Evolutionary conservation across 2,329 filamentous ascomycete species (phyloP).

Genomic region (Colletotrichum echinochloae): DNA sequence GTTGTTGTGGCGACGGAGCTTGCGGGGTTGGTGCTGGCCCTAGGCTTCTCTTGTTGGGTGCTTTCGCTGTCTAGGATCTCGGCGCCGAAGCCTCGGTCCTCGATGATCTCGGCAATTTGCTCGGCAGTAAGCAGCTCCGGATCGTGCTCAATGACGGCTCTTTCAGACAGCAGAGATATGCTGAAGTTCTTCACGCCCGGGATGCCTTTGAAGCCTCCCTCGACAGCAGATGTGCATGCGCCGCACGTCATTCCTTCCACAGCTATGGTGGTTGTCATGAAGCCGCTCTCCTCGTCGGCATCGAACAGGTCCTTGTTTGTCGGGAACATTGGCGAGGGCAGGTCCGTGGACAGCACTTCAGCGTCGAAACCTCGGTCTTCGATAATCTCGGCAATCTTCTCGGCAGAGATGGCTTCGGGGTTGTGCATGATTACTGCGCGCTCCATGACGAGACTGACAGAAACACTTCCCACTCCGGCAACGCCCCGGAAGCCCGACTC

Average conservation of each 20-base stretch:
- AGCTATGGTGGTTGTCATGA: slow-evolving; percentile 79
- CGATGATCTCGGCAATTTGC: slow-evolving; percentile 69
- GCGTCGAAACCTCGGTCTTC: slow-evolving; percentile 95
- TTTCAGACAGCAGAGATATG: slow-evolving; percentile 85
- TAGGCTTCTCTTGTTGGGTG: slow-evolving; percentile 48
- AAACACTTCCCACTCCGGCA: slow-evolving; percentile 85
- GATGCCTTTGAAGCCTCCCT: slow-evolving; percentile 82
- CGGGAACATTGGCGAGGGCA: slow-evolving; percentile 65
- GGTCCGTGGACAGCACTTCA: slow-evolving; percentile 84
- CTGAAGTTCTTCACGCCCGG: slow-evolving; percentile 80
- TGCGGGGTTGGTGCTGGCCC: slow-evolving; percentile 46
- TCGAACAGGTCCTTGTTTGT: slow-evolving; percentile 50
- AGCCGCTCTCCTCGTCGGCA: slow-evolving; percentile 53
- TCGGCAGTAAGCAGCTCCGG: slow-evolving; percentile 63
- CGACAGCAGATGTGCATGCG: slow-evolving; percentile 87
- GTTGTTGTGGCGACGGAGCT: slow-evolving; percentile 77
- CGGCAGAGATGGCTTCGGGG: slow-evolving; percentile 77
- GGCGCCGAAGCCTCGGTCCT: slow-evolving; percentile 84
- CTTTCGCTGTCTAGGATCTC: slow-evolving; percentile 72
- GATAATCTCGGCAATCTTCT: slow-evolving; percentile 84
- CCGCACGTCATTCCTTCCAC: slow-evolving; percentile 93
- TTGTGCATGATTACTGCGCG: slow-evolving; percentile 95
- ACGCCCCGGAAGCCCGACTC: slow-evolving; percentile 90
- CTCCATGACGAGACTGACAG: slow-evolving; percentile 94
- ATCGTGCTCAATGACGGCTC: slow-evolving; percentile 88